phyloP scores from a whole-genome alignment of 75 land plant species.

The Chamaecyparis obtusa region DNA sequence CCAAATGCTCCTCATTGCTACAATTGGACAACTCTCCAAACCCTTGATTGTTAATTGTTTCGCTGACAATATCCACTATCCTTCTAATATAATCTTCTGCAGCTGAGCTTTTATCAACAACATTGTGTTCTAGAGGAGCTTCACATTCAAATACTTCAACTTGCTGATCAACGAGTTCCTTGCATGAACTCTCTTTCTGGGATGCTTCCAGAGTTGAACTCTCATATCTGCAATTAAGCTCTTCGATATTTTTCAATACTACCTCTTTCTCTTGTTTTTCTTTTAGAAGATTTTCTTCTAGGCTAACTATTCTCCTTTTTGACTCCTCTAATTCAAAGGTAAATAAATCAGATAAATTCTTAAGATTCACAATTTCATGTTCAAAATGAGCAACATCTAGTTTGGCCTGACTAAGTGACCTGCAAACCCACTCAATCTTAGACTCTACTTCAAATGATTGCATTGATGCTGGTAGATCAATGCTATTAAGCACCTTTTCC shows the following conservation, averaged over 20 bases:
- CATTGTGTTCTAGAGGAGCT: not conserved
- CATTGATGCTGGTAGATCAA: conserved; percentile 52
- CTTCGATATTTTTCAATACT: conserved; percentile 29
- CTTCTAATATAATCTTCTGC: conserved; percentile 32
- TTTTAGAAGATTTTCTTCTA: conserved; percentile 26
- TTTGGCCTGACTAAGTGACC: conserved; percentile 47
- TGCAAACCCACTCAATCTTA: conserved; percentile 72
- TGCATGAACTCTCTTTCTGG: conserved; percentile 27
- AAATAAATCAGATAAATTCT: conserved; percentile 25
- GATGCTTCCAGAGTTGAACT: conserved; percentile 16
- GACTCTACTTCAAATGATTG: conserved; percentile 66
- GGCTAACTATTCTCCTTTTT: conserved; percentile 31
- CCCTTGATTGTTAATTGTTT: conserved; percentile 28
- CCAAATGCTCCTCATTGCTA: conserved; percentile 27
- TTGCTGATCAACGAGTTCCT: conserved; percentile 27
- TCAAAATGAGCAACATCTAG: conserved; percentile 34
- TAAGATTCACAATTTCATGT: conserved; percentile 43
- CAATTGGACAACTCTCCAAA: conserved; percentile 15
- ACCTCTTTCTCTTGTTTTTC: conserved; percentile 39
- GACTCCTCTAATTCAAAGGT: conserved; percentile 43
- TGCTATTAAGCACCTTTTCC: conserved; percentile 62
- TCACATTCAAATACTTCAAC: conserved; percentile 26
- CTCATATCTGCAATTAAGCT: conserved; percentile 38
- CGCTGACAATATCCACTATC: conserved; percentile 30
- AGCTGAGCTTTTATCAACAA: conserved; percentile 33